A percentile compares a stretch with the other conserved stretches of the same genome.
These are phyloP conservation scores for Cubamyces lactineus DNA, from an alignment of 768 basidiomycete genomes.

Conservation along the genomic window DNA sequence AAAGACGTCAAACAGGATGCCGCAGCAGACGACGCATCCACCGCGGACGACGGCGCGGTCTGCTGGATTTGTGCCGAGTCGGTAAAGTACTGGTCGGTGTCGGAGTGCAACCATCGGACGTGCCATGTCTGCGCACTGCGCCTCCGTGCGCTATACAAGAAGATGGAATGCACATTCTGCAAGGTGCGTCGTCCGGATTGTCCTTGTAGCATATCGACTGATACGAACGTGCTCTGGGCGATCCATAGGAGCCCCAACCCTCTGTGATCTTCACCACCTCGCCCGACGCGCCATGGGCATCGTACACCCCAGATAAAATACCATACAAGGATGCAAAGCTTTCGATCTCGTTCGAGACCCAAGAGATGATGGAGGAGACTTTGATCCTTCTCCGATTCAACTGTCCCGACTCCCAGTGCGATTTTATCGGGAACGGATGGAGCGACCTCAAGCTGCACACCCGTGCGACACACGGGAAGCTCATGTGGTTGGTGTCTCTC, in stretches of 20 bases:
- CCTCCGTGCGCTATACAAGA: conserved; percentile 91
- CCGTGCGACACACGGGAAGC: conserved; percentile 69
- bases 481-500: conserved; percentile 69
- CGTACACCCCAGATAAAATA: conserved; percentile 57
- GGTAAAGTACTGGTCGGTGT: conserved; percentile 86
- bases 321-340: conserved; percentile 74
- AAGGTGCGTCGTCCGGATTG: conserved; percentile 58
- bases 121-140: conserved; percentile 94
- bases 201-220: neutral
- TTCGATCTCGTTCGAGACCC: conserved; percentile 83
- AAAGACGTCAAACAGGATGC: conserved; percentile 10
- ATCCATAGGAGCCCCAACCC: conserved; percentile 65
- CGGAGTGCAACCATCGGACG: conserved; percentile 91
- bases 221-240: conserved; percentile 1
- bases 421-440: conserved; percentile 87
- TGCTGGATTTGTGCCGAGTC: conserved; percentile 98
- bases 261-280: conserved; percentile 77
- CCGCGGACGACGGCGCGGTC: conserved; percentile 45
- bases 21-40: conserved; percentile 14
- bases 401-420: conserved; percentile 85
- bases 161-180: conserved; percentile 92
- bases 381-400: conserved; percentile 92
- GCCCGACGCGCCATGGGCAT: conserved; percentile 59
- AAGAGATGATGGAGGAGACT: conserved; percentile 94
- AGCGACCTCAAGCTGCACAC: conserved; percentile 86